Evolutionary conservation across 164 flowering plant species (phyloP), one percentile per base, ranked within the genome.

Genomic region (Euptelea pleiosperma): DNA sequence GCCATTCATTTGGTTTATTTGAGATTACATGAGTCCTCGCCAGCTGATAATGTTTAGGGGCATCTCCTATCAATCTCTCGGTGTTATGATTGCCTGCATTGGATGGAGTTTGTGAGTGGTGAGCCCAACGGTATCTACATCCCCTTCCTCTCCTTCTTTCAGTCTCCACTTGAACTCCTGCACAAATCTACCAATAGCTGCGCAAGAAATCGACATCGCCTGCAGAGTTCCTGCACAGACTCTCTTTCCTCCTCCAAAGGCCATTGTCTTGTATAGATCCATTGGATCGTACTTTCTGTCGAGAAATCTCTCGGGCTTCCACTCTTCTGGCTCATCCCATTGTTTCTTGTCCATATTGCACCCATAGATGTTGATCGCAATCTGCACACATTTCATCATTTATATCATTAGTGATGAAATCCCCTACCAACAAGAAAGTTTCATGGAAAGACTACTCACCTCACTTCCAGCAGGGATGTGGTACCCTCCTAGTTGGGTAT

Each of bases 211-310:
- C 33, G 71, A 18, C 78, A 74, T 68, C 6, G 99, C 99, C 71
- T 89, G 95, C 53, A 81, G 78, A 47, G 96, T 55, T 8, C 99
- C 99, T 0, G 96, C 88, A 41, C 99, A 94, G 0, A 70, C 82
- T 79, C 99, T 74, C 75, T 82, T 94, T 46, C 99, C 99, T 10
- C 73, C 91, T 63, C 99, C 99, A 69, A 94, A 94, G 1, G 96
- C 93, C 96, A 89, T 87, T 25, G 98, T 91, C 86, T 78, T 89
- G 82, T 81, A 61, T 60, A 91, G 37, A 58, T 94, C 99, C 69
- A 47, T 34, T 0, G 65, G 61, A 24, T 91, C 98, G 55, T 72
- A 79, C 65, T 77, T 80, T 18, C 36, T 68, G 6, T 69, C 68
- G 0, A 87, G 72, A 72, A 91, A 87, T 47, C 99, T 84, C 75